Percentiles rank a stretch among this genome's conserved stretches.
phyloP scores from a whole-genome alignment of 2,329 filamentous ascomycete genomes.

The Ophiocordyceps camponoti-floridani region DNA sequence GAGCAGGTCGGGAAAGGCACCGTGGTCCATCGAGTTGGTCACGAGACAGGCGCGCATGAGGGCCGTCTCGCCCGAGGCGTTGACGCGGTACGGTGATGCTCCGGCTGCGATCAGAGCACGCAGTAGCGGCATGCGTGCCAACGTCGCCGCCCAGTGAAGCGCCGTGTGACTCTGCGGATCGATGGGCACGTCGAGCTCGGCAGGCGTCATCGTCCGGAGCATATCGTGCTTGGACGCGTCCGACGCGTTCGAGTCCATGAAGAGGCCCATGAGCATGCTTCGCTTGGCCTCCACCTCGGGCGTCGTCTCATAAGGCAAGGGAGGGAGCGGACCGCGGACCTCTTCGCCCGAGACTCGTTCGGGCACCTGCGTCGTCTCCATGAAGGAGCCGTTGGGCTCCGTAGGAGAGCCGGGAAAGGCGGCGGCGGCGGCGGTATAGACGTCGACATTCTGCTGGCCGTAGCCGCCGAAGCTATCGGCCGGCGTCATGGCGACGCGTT shows the following conservation, averaged over 20 bases:
- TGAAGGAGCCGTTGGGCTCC: constrained; percentile 64
- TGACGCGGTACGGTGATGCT: constrained; percentile 75
- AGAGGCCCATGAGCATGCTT: constrained; percentile 63
- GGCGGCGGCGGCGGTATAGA: constrained; percentile 13
- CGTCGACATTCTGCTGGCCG: constrained; percentile 24
- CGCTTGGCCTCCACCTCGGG: constrained; percentile 64
- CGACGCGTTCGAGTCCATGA: constrained; percentile 53
- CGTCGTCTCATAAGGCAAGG: constrained; percentile 41
- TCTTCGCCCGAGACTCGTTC: constrained; percentile 26
- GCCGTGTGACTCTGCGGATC: constrained; percentile 80
- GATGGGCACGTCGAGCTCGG: constrained; percentile 82
- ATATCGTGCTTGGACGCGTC: constrained; percentile 62
- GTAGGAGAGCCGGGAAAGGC: constrained; percentile 56
- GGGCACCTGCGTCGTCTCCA: constrained; percentile 34
- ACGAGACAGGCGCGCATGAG: constrained; percentile 85
- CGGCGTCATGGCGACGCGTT: constrained; percentile 36
- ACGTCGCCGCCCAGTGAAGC: constrained; percentile 87
- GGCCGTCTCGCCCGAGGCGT: constrained; percentile 77
- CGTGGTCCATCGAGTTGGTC: constrained; percentile 84
- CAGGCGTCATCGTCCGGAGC: constrained; percentile 54
- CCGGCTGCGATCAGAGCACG: constrained; percentile 68
- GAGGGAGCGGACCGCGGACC: constrained; percentile 41
- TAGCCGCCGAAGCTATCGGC: constrained; percentile 40
- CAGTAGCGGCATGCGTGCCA: constrained; percentile 70
- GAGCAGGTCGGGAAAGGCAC: constrained; percentile 76